These are phyloP conservation scores for Parathielavia appendiculata DNA, from an alignment of 495 filamentous ascomycete genomes.

Conservation along the genomic window DNA sequence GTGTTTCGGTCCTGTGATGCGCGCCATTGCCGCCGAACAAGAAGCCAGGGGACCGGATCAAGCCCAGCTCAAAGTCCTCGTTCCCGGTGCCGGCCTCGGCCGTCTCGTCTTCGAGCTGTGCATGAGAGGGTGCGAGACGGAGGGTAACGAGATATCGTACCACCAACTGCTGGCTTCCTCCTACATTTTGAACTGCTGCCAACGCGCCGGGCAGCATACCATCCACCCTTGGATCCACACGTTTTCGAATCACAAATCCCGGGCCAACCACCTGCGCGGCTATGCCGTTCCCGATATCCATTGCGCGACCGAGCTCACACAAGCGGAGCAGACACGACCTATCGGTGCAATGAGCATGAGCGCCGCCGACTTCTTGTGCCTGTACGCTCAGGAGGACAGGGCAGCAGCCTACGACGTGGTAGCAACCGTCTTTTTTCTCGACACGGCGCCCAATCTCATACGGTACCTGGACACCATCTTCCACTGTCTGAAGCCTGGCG, in stretches of 20 bases:
- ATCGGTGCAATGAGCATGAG: slow-evolving; percentile 76
- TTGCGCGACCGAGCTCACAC: slow-evolving; percentile 52
- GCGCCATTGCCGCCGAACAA: slow-evolving; percentile 55
- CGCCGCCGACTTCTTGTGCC: slow-evolving; percentile 72
- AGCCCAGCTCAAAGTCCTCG: slow-evolving; percentile 58
- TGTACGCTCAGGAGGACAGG: slow-evolving; percentile 60
- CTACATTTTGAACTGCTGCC: slow-evolving; percentile 70
- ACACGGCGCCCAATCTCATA: slow-evolving; percentile 90
- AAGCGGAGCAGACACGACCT: slow-evolving; percentile 10
- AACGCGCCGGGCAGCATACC: slow-evolving; percentile 48
- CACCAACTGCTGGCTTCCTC: slow-evolving; percentile 84
- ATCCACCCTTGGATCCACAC: slow-evolving; percentile 75
- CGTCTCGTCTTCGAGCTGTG: slow-evolving; percentile 83
- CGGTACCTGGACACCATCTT: slow-evolving; percentile 78
- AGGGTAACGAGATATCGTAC: slow-evolving; percentile 96
- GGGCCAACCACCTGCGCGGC: slow-evolving; percentile 63
- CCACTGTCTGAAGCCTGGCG: slow-evolving; percentile 70
- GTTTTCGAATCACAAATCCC: slow-evolving; percentile 71
- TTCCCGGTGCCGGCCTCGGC: slow-evolving; percentile 86
- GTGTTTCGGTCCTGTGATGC: slow-evolving; percentile 68
- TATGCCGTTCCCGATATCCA: slow-evolving; percentile 76
- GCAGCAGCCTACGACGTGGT: slow-evolving; percentile 70
- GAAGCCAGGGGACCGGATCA: slow-evolving; percentile 25
- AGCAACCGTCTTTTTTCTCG: slow-evolving; percentile 88
- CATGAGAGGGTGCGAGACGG: slow-evolving; percentile 62